Evolutionary conservation across 2,329 filamentous ascomycete genomes (phyloP).

Genomic region (Xylaria polymorpha): DNA sequence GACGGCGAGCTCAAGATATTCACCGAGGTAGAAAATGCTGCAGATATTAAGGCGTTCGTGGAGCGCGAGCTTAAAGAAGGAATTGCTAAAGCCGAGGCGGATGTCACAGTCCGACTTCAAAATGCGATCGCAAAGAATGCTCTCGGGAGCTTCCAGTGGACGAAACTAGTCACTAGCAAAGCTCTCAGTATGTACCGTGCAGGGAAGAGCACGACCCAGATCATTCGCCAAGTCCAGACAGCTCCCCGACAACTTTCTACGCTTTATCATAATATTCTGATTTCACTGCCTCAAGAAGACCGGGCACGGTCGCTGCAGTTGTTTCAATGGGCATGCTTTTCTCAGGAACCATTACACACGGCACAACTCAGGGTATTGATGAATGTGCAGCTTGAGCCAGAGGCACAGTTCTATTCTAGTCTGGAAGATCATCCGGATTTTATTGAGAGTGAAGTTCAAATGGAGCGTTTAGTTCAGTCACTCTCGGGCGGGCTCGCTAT

Average conservation of each 20-base stretch:
- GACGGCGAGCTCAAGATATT: slow-evolving; percentile 4
- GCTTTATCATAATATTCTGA: slow-evolving; percentile 1
- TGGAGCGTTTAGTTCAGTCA: slow-evolving; percentile 8
- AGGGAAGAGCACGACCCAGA: slow-evolving; percentile 10
- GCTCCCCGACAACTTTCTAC: slow-evolving; percentile 6
- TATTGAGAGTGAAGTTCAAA: slow-evolving; percentile 4
- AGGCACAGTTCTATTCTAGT: neutral
- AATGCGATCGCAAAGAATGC: slow-evolving; percentile 12
- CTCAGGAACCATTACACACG: neutral
- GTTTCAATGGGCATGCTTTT: slow-evolving; percentile 4
- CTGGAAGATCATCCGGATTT: neutral
- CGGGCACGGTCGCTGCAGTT: neutral
- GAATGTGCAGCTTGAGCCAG: neutral
- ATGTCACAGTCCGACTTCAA: neutral
- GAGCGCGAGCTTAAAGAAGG: slow-evolving; percentile 6
- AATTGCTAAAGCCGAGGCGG: neutral
- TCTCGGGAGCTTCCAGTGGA: slow-evolving; percentile 15
- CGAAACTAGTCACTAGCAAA: slow-evolving; percentile 14
- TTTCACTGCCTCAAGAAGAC: slow-evolving; percentile 9
- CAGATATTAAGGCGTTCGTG: slow-evolving; percentile 3
- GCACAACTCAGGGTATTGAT: slow-evolving; percentile 2
- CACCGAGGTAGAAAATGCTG: neutral
- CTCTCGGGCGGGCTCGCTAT: slow-evolving; percentile 12
- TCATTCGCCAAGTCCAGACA: slow-evolving; percentile 12
- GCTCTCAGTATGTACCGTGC: slow-evolving; percentile 6